Base-by-base conservation (phyloP, 1,139 yeast species). In the Nakaseomyces kungkrabaensis region DNA sequence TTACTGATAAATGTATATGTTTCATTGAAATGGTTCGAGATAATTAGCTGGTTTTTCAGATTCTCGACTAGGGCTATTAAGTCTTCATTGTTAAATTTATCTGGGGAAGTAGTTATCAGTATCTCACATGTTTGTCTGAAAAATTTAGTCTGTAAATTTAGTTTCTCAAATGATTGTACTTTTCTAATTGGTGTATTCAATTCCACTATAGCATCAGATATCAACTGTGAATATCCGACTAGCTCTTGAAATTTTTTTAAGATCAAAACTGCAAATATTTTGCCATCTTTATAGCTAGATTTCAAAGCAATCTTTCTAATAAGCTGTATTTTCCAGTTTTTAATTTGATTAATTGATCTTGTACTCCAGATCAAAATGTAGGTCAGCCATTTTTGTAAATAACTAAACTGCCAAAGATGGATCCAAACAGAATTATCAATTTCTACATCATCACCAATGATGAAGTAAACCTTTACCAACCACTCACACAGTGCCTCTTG, bases 321-420 rank as follows among this genome's bases (percentile, higher is more conserved):
- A 10, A 54, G 34, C n/a, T 48, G 50, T 13, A 63, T 45, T 41
- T 60, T 59, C 67, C 67, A 65, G 5, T 55, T 62, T 44, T 66
- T 71, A n/a, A 75, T 70, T 17, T 17, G 22, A 32, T 61, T 60
- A 24, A 62, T 60, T 5, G 59, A 54, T 11, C 60, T 61, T 0
- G 77, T 65, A 1, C 71, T 54, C 50, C 75, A 58, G 43, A 72
- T 63, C 17, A 78, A 57, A 13, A 78, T 53, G 48, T 72, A 73
- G 11, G 79, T 71, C 4, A 74, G 59, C 61, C 71, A 68, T 1
- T 69, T 68, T 36, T 79, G 71, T 38, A 73, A 60, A 48, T 65
- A 71, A 52, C 75, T 78, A 52, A 66, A 74, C 46, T 73, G 71
- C 54, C 79, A 65, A 40, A 70, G 65, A 31, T 72, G 70, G 54